These are phyloP conservation scores for Ceratocystis lukuohia DNA, from an alignment of 2,329 filamentous ascomycete species.

Conservation along the genomic window DNA sequence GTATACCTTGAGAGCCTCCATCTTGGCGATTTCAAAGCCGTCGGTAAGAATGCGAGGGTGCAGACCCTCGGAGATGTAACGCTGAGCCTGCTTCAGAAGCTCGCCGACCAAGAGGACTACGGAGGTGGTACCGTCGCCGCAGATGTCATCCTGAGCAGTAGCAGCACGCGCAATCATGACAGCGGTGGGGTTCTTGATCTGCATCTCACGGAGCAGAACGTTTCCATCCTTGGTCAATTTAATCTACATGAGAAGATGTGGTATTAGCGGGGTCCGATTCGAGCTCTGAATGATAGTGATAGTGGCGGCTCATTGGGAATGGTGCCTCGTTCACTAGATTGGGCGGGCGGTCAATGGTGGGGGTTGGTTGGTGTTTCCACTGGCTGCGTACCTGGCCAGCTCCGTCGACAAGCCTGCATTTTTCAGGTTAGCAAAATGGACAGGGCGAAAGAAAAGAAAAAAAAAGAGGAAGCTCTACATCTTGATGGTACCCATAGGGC, in stretches of 20 bases:
- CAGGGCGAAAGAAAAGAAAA: background rate
- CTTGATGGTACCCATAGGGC: conserved; percentile 87
- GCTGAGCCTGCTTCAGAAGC: conserved; percentile 91
- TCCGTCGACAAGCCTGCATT: conserved; percentile 51
- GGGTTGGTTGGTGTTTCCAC: conserved; percentile 22
- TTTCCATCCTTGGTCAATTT: conserved; percentile 99
- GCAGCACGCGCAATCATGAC: conserved; percentile 74
- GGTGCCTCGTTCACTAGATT: background rate
- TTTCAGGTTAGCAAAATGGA: conserved; percentile 23
- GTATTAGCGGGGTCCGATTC: conserved; percentile 20
- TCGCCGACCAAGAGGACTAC: conserved; percentile 92
- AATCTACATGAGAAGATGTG: conserved; percentile 44
- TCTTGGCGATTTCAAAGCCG: conserved; percentile 93
- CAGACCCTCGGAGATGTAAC: conserved; percentile 91
- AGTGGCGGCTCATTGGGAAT: background rate
- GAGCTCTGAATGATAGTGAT: conserved; percentile 19
- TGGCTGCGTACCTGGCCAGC: conserved; percentile 45
- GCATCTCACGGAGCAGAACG: conserved; percentile 63
- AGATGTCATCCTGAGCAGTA: conserved; percentile 96
- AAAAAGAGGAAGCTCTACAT: conserved; percentile 45
- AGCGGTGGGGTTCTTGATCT: conserved; percentile 97
- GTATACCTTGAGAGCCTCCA: conserved; percentile 67
- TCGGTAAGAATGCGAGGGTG: conserved; percentile 95
- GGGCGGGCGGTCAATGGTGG: conserved; percentile 5
- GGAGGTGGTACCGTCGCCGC: conserved; percentile 92